These are phyloP conservation scores for Rhynchospora tenuis DNA, from an alignment of 176 grass and related monocot species.

Conservation along the genomic window DNA sequence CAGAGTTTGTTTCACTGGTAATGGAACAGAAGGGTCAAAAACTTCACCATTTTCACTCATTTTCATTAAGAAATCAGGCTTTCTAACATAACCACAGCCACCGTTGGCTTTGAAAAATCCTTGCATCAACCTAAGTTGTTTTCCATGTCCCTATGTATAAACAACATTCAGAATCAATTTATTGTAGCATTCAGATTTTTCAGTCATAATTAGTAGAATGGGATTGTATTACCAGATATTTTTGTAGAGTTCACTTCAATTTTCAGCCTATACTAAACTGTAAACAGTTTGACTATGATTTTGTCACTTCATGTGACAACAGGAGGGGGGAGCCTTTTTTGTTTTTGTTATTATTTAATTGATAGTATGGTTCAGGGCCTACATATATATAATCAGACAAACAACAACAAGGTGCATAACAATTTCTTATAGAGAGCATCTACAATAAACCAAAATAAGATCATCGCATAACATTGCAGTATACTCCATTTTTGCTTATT, in stretches of 20 bases:
- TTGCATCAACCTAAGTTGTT: constrained; percentile 80
- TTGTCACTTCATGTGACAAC: no score
- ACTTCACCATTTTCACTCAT: constrained; percentile 45
- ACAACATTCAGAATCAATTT: neutral
- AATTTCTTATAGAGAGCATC: neutral
- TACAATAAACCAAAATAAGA: neutral
- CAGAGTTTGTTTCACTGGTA: constrained; percentile 66
- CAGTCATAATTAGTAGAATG: neutral
- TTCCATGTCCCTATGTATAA: constrained; percentile 61
- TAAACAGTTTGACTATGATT: neutral
- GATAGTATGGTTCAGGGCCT: neutral
- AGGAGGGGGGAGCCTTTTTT: neutral
- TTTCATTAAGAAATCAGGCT: constrained; percentile 72
- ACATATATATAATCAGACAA: neutral
- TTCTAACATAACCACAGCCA: constrained; percentile 77
- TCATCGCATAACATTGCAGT: neutral
- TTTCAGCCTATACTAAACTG: neutral
- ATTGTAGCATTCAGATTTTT: neutral
- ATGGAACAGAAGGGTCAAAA: constrained; percentile 58
- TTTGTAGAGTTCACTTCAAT: neutral
- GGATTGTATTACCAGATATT: neutral
- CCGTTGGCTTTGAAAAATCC: constrained; percentile 92
- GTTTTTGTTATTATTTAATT: neutral
- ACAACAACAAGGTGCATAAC: neutral
- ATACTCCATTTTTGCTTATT: neutral